Evolutionary conservation across 2,329 filamentous ascomycete species (phyloP), one percentile per base, ranked within the genome.

Genomic region (Ceratocystis lukuohia): DNA sequence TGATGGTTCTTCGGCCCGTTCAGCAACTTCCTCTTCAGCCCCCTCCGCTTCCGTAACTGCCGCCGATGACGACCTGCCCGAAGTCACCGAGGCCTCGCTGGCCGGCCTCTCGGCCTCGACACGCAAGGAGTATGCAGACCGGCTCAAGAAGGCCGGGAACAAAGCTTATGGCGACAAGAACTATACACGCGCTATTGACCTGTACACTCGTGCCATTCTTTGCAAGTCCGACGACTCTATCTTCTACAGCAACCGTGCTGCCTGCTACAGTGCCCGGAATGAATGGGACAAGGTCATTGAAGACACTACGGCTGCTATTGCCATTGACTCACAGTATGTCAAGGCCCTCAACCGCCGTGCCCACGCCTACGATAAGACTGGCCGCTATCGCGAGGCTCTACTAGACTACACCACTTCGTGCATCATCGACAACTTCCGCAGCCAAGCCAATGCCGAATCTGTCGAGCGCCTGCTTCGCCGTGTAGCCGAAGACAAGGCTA

Each of bases 321-420:
- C 84, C 75, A 88, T 99, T 77, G 91, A 99, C 75, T 88, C 88
- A 71, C 89, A 96, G 78, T 99, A 99, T 76, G 87, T 99, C 77
- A 97, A 99, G 82, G 94, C 94, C 44, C 82, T 99, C 72, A 99
- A 99, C 82, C 88, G 94, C 73, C 86, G 94, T 72, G 94, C 94
- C 66, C 95, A 95, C 74, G 94, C 94, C 67, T 99, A 97, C 77
- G 94, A 99, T 78, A 89, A 96, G 76, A 84, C 94, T 57, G 87
- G 87, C 72, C 88, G 88, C 77, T 96, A 88, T 80, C 94, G 91
- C 76, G 93, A 97, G 75, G 93, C 94, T 59, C 86, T 99, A 7
- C 84, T 99, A 70, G 94, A 99, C 78, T 97, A 96, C 79, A 99
- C 94, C 7, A 94, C 94, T 67, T 96, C 93, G 78, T 99, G 94